A percentile compares a stretch with the other conserved stretches of the same genome.
Evolutionary conservation across 495 filamentous ascomycete species (phyloP).

Genomic region (Friedmanniomyces endolithicus): DNA sequence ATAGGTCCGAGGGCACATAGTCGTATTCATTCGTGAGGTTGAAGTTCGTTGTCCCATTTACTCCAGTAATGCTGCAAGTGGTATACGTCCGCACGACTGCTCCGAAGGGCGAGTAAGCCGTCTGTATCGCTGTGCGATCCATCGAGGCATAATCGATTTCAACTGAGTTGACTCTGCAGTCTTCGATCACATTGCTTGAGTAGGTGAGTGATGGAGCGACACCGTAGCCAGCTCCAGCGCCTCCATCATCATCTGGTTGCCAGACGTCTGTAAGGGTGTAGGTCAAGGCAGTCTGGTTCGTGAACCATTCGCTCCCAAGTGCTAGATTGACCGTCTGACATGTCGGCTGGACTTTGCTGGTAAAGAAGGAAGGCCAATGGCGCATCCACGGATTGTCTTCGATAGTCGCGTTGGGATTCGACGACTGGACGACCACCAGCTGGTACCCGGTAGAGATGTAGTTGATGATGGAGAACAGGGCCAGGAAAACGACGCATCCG

Average conservation of each 20-base stretch:
- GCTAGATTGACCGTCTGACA: constrained; percentile 23
- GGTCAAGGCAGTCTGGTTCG: constrained; percentile 24
- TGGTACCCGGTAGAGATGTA: constrained; percentile 19
- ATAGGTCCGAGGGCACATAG: constrained; percentile 9
- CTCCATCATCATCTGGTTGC: constrained; percentile 11
- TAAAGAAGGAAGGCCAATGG: constrained; percentile 26
- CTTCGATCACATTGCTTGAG: constrained; percentile 21
- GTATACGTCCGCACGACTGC: constrained; percentile 4
- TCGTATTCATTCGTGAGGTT: constrained; percentile 24
- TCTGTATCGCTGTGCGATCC: not conserved
- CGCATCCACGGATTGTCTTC: constrained; percentile 16
- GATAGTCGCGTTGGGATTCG: constrained; percentile 24
- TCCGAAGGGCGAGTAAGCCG: constrained; percentile 11
- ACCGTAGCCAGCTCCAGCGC: not conserved
- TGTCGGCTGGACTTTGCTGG: constrained; percentile 18
- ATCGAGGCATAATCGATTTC: constrained; percentile 20
- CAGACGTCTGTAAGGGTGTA: constrained; percentile 24
- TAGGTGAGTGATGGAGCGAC: constrained; percentile 22
- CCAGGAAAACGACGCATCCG: constrained; percentile 20
- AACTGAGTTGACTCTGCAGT: constrained; percentile 22
- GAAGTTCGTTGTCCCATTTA: constrained; percentile 12
- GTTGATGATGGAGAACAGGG: constrained; percentile 25
- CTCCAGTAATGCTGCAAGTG: constrained; percentile 1
- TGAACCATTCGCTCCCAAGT: constrained; percentile 24
- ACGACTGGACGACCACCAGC: constrained; percentile 12